Conservation (phyloP, 1,139 yeast genomes). For the Debaryomycetaceae sp. region DNA sequence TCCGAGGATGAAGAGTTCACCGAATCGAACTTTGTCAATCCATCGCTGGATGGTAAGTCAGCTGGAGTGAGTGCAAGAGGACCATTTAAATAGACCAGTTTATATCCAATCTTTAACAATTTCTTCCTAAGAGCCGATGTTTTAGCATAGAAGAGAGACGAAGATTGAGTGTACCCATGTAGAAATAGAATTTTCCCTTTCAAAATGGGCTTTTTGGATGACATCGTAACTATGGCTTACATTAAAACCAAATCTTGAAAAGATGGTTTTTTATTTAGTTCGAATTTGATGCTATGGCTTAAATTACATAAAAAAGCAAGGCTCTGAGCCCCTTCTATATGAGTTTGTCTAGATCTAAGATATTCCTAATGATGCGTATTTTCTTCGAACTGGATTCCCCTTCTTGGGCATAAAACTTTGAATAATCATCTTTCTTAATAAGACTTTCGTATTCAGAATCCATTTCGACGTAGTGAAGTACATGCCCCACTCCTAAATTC, state of each 20-base stretch:
- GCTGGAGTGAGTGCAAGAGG: conserved; percentile 63
- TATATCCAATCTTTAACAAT: conserved; percentile 40
- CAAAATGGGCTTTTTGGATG: conserved; percentile 4
- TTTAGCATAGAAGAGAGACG: conserved; percentile 45
- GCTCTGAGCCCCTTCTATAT: conserved; percentile 6
- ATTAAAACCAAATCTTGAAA: neutral
- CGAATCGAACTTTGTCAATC: conserved; percentile 41
- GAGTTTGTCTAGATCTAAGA: conserved; percentile 24
- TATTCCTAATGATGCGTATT: conserved; percentile 30
- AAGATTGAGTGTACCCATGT: conserved; percentile 45
- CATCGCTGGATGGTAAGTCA: conserved; percentile 59
- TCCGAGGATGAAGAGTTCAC: conserved; percentile 22
- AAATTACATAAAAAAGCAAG: neutral
- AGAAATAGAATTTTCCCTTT: conserved; percentile 37
- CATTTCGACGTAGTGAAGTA: conserved; percentile 58
- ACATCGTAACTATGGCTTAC: neutral
- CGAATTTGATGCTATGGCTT: neutral
- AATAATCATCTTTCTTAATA: conserved; percentile 25
- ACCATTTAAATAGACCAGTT: conserved; percentile 74
- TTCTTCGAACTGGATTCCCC: conserved; percentile 23
- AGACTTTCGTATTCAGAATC: conserved; percentile 39
- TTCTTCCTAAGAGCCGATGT: conserved; percentile 44
- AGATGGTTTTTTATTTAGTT: too few species aligned
- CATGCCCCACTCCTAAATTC: conserved; percentile 48
- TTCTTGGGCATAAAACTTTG: conserved; percentile 34